Evolutionary conservation across 805 yeast genomes (phyloP), one percentile per base, ranked within the genome.

Genomic region (Blastobotrys americana): DNA sequence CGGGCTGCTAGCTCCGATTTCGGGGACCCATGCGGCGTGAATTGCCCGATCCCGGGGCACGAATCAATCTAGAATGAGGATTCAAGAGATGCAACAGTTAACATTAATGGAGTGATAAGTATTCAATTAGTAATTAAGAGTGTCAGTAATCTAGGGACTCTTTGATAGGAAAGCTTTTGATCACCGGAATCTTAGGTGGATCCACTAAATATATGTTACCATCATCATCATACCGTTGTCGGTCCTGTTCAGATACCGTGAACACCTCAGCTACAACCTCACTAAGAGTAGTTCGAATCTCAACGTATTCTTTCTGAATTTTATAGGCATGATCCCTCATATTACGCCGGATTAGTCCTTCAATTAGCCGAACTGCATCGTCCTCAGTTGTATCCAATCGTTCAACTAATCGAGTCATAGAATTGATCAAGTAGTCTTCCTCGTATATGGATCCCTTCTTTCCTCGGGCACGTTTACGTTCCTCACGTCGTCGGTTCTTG

Each of bases 381-480:
- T 77, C 70, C 53, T 77, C 75, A 0, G 95, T 83, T 52, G 76
- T 79, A 37, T 77, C 75, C 46, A 93, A 65, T 55, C 98, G 77
- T 44, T 87, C 97, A 27, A 87, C 65, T 60, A 93, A 72, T 60
- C 99, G 78, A 3, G 95, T 93, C 47, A 86, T 79, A 3, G 97
- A 89, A 54, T 77, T 78, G 39, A 93, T 81, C 45, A 93, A 74
- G 63, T 93, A 93, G 62, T 93, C 97, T 62, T 93, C 98, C 64
- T 93, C 99, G 58, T 93, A 93, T 17, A 93, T 84, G 4, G 97
- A 90, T 39, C 97, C 97, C 68, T 93, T 93, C 70, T 94, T 87
- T 48, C 99, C 99, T 56, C 95, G 78, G 2, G 98, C 99, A 48
- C 80, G 76, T 68, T 93, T 93, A 57, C 98, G 78, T 60, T 90